Evolutionary conservation across 164 flowering plant species (phyloP), one percentile per base, ranked within the genome.

Genomic region (Magnolia officinalis): DNA sequence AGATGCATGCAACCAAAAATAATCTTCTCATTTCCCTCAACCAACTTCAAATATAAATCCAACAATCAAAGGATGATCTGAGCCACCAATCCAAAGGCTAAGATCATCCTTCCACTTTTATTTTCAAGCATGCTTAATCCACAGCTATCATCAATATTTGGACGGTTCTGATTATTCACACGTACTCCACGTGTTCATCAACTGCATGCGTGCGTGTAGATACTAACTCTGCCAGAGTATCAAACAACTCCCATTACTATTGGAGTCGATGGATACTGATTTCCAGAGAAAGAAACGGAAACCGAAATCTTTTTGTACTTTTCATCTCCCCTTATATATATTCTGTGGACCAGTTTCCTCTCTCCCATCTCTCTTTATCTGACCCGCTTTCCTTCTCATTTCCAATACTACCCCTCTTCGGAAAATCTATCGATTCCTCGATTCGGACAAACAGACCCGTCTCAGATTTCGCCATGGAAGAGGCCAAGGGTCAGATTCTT

Each of bases 401-500:
- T 31, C 71, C 45, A 6, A 31, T 3, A 13, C 1, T 16, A 19
- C 71, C 50, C 2, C 2, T 37, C 18, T 29, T 68, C 8, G 5
- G 7, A 10, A 8, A 19, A 19, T 29, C 8, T 1, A 13, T 68
- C 71, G 71, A 68, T 68, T 68, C 50, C n/a, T 68, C 51, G 51
- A 68, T 65, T 65, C 29, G 6, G 45, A 4, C 68, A 10, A 29
- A 65, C 16, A 65, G 68, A 21, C 16, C 26, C 68, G 24, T 23
- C 24, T 10, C 68, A 11, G 68, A 1, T 23, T 69, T 23, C 18
- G 26, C 8, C 74, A 80, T 80, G 82, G 82, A 80, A 71, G 79
- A 80, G 59, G 77, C 77, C 66, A 77, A 80, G 4, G 77, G 80
- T 80, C 68, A 58, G 58, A 20, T n/a, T 59, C 37, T 52, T 55